Conservation (phyloP, 2,329 filamentous ascomycete species). For the Exophiala xenobiotica region DNA sequence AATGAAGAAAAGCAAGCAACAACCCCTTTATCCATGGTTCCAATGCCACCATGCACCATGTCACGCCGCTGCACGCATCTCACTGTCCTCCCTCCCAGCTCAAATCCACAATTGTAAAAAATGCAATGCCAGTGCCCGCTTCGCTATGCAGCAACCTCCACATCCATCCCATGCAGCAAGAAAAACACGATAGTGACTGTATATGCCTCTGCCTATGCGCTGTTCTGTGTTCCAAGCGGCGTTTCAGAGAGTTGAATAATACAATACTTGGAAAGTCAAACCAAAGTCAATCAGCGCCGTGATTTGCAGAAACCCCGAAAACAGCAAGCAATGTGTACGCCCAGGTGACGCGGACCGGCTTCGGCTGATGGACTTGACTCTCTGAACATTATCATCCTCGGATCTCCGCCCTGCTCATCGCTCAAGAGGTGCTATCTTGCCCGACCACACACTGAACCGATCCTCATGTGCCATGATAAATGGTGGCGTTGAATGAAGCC, state of each 20-base stretch:
- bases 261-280: slow-evolving; percentile 3
- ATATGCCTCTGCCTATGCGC: slow-evolving; percentile 18
- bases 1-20: slow-evolving; percentile 4
- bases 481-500: neutral
- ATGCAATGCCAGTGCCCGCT: neutral
- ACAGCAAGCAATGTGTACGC: no score
- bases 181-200: slow-evolving; percentile 17
- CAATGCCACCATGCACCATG: slow-evolving; percentile 1
- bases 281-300: neutral
- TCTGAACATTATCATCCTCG: no score
- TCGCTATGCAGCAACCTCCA: slow-evolving; percentile 21
- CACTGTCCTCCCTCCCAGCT: slow-evolving; percentile 18
- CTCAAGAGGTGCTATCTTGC: no score
- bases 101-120: neutral
- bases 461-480: neutral
- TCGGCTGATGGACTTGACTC: no score
- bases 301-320: neutral
- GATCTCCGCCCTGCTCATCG: no score
- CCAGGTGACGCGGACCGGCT: no score
- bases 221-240: slow-evolving; percentile 24
- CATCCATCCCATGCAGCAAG: slow-evolving; percentile 10
- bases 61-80: slow-evolving; percentile 13
- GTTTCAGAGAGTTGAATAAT: slow-evolving; percentile 5
- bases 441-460: neutral
- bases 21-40: slow-evolving; percentile 1